Base-by-base conservation (phyloP, 208 protist genomes). In the Hexamita inflata region DNA sequence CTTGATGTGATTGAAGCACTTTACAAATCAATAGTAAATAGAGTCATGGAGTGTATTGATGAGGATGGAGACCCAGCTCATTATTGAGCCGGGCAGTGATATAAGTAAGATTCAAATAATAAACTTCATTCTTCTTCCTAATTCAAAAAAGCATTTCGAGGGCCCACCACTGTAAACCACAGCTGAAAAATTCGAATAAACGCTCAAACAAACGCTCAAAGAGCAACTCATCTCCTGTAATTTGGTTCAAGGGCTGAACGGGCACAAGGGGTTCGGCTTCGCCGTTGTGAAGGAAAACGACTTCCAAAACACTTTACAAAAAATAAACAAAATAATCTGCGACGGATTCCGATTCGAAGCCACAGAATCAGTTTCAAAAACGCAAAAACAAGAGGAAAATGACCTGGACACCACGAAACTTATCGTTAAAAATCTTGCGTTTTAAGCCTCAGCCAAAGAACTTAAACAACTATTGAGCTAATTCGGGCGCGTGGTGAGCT, bases 361-460 rank as follows among this genome's bases (percentile, higher is more conserved):
- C 1, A 11, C 19, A 40, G n/a, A 39, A 40, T 2, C 7, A 9
- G 15, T 1, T 32, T 45, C 28, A 35, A 38, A n/a, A 64, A 38
- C 34, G n/a, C 2, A n/a, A 30, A 1, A 58, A 58, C 53, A 74
- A 45, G 11, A 1, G 1, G 38, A 30, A 34, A 34, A 58, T 59
- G 45, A 59, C 40, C 30, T 15, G 30, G 53, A 58, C 2, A 35
- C 45, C 1, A 75, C 68, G 28, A 80, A 80, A n/a, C 9, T 80
- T 26, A 65, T 80, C 29, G 35, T 80, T n/a, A 53, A 42, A 49
- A 80, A 80, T 41, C 32, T 80, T 30, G 75, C 77, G 34, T 80
- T 80, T 39, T 41, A 80, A 38, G 77, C 77, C 11, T 76, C 58
- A 26, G 26, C 1, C 24, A 77, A 39, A 45, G 77, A 80, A 59